A percentile compares a stretch with the other conserved stretches of the same genome.
phyloP scores from a whole-genome alignment of 805 yeast species.

The Starmerella riodocensis region DNA sequence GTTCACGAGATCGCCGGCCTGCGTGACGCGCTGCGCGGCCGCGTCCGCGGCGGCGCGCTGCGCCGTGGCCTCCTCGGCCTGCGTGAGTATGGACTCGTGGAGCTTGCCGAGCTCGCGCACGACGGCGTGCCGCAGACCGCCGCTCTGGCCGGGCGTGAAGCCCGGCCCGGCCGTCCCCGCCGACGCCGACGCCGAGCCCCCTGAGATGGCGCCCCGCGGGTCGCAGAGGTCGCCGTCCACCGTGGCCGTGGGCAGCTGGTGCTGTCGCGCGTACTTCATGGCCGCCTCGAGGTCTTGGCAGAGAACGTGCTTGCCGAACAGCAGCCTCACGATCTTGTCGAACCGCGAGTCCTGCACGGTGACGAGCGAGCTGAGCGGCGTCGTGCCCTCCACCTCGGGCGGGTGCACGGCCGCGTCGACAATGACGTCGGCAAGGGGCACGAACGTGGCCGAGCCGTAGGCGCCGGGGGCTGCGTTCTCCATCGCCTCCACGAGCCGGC shows the following conservation, averaged over 20 bases:
- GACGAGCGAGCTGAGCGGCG: slow-evolving; percentile 39
- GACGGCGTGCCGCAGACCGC: background rate
- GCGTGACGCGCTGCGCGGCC: slow-evolving; percentile 14
- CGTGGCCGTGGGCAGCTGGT: slow-evolving; percentile 64
- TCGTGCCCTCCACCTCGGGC: slow-evolving; percentile 20
- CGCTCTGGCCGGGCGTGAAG: background rate
- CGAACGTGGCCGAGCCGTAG: slow-evolving; percentile 72
- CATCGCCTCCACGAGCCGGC: slow-evolving; percentile 47
- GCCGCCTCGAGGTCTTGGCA: slow-evolving; percentile 46
- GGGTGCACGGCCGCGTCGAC: slow-evolving; percentile 8
- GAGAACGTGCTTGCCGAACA: slow-evolving; percentile 72
- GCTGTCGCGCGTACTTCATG: slow-evolving; percentile 14
- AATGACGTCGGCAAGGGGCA: slow-evolving; percentile 68
- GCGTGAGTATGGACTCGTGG: background rate
- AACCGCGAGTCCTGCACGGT: slow-evolving; percentile 24
- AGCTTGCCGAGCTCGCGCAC: slow-evolving; percentile 3
- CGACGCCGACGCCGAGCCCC: slow-evolving; percentile 26
- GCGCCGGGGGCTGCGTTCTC: slow-evolving; percentile 22
- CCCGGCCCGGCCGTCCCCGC: background rate
- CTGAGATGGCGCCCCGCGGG: slow-evolving; percentile 69
- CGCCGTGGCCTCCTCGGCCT: slow-evolving; percentile 29
- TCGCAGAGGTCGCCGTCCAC: slow-evolving; percentile 86
- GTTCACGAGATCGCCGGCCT: slow-evolving; percentile 43
- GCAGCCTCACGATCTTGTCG: slow-evolving; percentile 57
- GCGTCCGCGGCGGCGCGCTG: slow-evolving; percentile 43